Evolutionary conservation across 768 basidiomycete genomes (phyloP).

Genomic region (Podaxis sp.): DNA sequence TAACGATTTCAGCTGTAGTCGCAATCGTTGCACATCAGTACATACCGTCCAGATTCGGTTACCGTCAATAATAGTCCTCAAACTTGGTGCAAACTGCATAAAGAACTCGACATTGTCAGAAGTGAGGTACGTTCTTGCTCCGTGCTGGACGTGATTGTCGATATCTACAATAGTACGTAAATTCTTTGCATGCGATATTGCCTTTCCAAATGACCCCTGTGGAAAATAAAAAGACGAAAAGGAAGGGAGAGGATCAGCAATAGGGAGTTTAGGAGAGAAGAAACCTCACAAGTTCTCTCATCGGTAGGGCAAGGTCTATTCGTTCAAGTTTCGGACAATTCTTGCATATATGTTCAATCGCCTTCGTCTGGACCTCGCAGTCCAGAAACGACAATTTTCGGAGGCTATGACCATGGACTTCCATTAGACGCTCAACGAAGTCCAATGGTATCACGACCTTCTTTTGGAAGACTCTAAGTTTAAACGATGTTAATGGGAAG

Average conservation of each 20-base stretch:
- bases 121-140: conserved; percentile 10
- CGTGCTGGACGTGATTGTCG: conserved; percentile 15
- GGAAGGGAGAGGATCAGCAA: background rate
- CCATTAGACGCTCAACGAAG: conserved; percentile 44
- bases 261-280: background rate
- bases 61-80: conserved; percentile 15
- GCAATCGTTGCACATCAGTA: background rate
- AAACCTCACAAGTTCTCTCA: conserved; percentile 46
- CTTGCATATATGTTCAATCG: conserved; percentile 40
- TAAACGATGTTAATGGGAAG: conserved; percentile 36
- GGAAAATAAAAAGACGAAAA: background rate
- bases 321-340: conserved; percentile 47
- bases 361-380: conserved; percentile 38
- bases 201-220: conserved; percentile 7
- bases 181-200: conserved; percentile 10
- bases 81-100: conserved; percentile 10
- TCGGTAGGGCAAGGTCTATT: conserved; percentile 50
- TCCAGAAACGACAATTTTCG: conserved; percentile 47
- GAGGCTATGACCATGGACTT: conserved; percentile 42
- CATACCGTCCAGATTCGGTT: conserved; percentile 16
- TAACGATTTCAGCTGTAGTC: background rate
- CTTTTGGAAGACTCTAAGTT: conserved; percentile 46
- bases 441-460: conserved; percentile 34
- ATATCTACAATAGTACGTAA: conserved; percentile 12
- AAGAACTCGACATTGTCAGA: conserved; percentile 10